Evolutionary conservation across 495 filamentous ascomycete genomes (phyloP).

Genomic region (Terfezia boudieri): DNA sequence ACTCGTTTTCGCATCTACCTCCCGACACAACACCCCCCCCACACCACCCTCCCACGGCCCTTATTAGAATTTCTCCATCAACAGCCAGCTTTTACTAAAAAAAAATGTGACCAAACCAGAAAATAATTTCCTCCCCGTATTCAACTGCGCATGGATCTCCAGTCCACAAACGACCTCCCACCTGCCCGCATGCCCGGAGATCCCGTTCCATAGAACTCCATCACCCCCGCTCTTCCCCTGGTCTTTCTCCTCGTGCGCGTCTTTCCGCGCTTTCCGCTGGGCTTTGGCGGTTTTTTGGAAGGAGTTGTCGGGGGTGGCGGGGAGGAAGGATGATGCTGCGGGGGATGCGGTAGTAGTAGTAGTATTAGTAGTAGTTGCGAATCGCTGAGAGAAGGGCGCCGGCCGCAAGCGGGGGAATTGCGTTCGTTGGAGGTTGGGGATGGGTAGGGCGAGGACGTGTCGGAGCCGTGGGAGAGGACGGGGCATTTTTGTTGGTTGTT

Average conservation of each 20-base stretch:
- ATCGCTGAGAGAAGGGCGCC: too few species aligned
- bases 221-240: background rate
- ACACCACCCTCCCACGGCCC: background rate
- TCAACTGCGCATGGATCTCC: constrained; percentile 91
- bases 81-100: background rate
- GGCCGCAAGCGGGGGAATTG: too few species aligned
- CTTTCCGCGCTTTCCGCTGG: background rate
- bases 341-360: too few species aligned
- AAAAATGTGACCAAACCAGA: constrained; percentile 25
- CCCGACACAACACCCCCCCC: too few species aligned
- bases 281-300: background rate
- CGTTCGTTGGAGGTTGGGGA: too few species aligned
- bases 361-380: too few species aligned
- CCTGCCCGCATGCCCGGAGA: background rate
- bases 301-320: background rate
- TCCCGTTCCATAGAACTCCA: background rate
- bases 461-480: too few species aligned
- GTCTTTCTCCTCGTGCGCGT: background rate
- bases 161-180: constrained; percentile 92
- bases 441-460: too few species aligned
- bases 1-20: constrained; percentile 39
- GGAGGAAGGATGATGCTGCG: too few species aligned
- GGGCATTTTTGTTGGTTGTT: too few species aligned
- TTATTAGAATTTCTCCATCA: background rate
- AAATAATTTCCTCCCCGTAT: constrained; percentile 69